Evolutionary conservation across 106 monocot genomes (phyloP).

Genomic region (Cymbidium sinense): DNA sequence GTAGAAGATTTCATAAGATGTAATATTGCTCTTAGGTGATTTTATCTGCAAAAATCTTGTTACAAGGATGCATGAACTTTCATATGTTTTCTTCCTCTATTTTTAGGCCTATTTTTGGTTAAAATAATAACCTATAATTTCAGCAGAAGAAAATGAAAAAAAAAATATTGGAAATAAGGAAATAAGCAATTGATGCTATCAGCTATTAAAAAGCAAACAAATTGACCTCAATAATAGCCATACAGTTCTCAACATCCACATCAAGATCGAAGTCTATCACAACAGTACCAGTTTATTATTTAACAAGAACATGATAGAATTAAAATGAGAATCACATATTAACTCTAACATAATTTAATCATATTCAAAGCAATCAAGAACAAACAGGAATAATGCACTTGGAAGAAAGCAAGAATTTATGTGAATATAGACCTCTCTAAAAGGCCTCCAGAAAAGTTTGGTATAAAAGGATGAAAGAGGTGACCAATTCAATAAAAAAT

Average conservation of each 20-base stretch:
- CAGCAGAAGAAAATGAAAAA: background rate
- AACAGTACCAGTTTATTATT: background rate
- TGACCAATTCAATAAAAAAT: background rate
- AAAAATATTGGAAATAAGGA: background rate
- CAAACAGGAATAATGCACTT: background rate
- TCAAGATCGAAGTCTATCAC: background rate
- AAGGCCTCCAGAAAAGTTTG: background rate
- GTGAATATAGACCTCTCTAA: background rate
- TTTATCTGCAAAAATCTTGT: background rate
- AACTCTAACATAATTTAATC: background rate
- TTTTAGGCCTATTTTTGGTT: background rate
- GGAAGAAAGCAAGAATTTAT: background rate
- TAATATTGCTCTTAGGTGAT: background rate
- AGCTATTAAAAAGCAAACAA: background rate
- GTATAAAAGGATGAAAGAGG: background rate
- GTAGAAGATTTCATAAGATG: background rate
- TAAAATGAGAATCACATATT: background rate
- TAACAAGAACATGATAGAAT: background rate
- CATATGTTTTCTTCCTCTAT: background rate
- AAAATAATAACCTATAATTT: background rate
- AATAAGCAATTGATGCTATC: background rate
- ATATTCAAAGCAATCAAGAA: background rate
- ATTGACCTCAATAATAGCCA: background rate
- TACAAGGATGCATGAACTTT: background rate
- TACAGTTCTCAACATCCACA: background rate